Base-by-base conservation (phyloP, 371 early-diverging fungal species). In the Blastocladiella emersonii region DNA sequence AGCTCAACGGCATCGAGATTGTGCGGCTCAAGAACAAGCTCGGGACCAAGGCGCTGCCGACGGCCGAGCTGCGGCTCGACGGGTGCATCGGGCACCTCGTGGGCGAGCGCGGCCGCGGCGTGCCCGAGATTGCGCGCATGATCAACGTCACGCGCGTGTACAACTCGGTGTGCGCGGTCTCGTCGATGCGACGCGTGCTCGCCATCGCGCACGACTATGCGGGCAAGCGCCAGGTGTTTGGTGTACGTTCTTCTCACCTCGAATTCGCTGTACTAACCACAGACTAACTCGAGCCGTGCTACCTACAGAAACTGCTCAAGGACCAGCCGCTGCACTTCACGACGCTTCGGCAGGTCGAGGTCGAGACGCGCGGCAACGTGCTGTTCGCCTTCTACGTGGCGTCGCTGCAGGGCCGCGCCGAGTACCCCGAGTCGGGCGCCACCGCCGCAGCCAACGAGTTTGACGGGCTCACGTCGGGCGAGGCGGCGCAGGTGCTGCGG, bases 61-160 rank as follows among this genome's bases (percentile, higher is more conserved):
- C 87, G n/a, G 87, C 87, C 13, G 87, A 87, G 62, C 71, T 85
- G 41, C 76, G 81, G 64, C 63, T 85, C 37, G 65, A 65, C 34
- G 77, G 76, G 19, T 79, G 84, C 77, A 63, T 78, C 35, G 87
- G 77, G n/a, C 65, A 71, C 36, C 64, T 81, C 65, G 76, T 84
- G 17, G 87, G 87, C 21, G 65, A 70, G 6, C 67, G 65, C 8
- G 72, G 78, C 37, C 71, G 79, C 17, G 87, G 87, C 49, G 81
- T 85, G 0, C 76, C 79, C 35, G 76, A 71, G 41, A 83, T 87
- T 51, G 72, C 83, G 0, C 70, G 80, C 0, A 78, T 87, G 36
- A 66, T 87, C 53, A 85, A 84, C 37, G 81, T 85, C 34, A 85
- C 87, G 4, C 76, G 87, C 13, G 68, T 85, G 1, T 79, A 87